Evolutionary conservation across 1,139 yeast species (phyloP).

Genomic region (Candida sanyaensis): DNA sequence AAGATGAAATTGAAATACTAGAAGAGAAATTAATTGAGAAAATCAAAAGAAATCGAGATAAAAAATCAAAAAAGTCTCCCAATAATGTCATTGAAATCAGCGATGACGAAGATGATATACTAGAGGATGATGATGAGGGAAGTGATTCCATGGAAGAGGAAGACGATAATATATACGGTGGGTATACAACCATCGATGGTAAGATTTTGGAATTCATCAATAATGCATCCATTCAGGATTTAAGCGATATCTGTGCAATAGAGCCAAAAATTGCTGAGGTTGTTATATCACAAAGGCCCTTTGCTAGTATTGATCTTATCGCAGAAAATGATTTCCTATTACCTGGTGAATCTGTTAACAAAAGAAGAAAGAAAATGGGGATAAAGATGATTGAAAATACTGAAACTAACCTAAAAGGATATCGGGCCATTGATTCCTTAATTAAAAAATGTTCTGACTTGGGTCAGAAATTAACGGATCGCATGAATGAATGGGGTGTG

Average conservation of each 20-base stretch:
- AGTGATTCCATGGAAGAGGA: constrained; percentile 44
- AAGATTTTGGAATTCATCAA: constrained; percentile 79
- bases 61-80: neutral
- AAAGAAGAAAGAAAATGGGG: constrained; percentile 63
- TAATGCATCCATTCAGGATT: constrained; percentile 70
- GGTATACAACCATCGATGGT: constrained; percentile 56
- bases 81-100: constrained; percentile 18
- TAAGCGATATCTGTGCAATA: constrained; percentile 78
- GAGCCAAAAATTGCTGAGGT: constrained; percentile 65
- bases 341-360: constrained; percentile 26
- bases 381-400: constrained; percentile 75
- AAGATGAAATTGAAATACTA: constrained; percentile 41
- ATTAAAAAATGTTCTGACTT: constrained; percentile 80
- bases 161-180: constrained; percentile 35
- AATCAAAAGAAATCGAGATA: constrained; percentile 4
- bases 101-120: constrained; percentile 34
- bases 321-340: constrained; percentile 52
- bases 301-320: constrained; percentile 54
- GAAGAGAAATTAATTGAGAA: constrained; percentile 42
- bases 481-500: constrained; percentile 88
- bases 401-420: constrained; percentile 74
- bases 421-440: constrained; percentile 89
- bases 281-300: constrained; percentile 71
- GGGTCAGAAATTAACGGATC: constrained; percentile 68
- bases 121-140: constrained; percentile 27